phyloP scores from a whole-genome alignment of 768 basidiomycete genomes.

The Antrodiella citrinella region DNA sequence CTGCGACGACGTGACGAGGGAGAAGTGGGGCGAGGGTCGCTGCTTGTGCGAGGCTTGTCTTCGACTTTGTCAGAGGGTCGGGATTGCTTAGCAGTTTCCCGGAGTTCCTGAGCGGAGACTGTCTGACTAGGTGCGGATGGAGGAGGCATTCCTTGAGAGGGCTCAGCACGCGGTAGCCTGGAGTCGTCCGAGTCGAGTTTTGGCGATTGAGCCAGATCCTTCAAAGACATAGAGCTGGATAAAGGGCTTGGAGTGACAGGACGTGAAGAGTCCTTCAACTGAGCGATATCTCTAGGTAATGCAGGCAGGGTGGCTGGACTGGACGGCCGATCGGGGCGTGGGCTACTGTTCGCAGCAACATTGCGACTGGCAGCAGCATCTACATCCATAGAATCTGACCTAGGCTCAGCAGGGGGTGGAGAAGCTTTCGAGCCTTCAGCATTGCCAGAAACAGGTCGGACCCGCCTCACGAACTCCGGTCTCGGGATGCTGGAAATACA shows the following conservation, averaged over 20 bases:
- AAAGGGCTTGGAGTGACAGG: conserved; percentile 14
- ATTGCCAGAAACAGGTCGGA: conserved; percentile 30
- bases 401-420: conserved; percentile 6
- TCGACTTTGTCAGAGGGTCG: conserved; percentile 31
- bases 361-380: conserved; percentile 13
- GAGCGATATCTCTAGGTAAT: not conserved
- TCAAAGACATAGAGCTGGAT: conserved; percentile 14
- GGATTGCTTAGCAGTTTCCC: conserved; percentile 71
- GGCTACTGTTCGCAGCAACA: not conserved
- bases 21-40: conserved; percentile 42
- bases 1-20: conserved; percentile 51
- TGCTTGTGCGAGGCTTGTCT: conserved; percentile 24
- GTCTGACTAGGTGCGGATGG: conserved; percentile 75
- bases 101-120: conserved; percentile 65
- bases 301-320: not conserved
- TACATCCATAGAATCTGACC: conserved; percentile 29
- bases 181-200: conserved; percentile 33
- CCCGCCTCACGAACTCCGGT: conserved; percentile 71
- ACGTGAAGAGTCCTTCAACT: conserved; percentile 11
- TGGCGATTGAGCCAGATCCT: conserved; percentile 32
- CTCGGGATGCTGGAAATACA: conserved; percentile 49
- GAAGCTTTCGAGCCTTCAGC: conserved; percentile 22
- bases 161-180: conserved; percentile 27
- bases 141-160: conserved; percentile 60
- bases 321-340: not conserved